Base-by-base conservation (phyloP, 352 stramenopile genomes). In the Phytophthora kernoviae region DNA sequence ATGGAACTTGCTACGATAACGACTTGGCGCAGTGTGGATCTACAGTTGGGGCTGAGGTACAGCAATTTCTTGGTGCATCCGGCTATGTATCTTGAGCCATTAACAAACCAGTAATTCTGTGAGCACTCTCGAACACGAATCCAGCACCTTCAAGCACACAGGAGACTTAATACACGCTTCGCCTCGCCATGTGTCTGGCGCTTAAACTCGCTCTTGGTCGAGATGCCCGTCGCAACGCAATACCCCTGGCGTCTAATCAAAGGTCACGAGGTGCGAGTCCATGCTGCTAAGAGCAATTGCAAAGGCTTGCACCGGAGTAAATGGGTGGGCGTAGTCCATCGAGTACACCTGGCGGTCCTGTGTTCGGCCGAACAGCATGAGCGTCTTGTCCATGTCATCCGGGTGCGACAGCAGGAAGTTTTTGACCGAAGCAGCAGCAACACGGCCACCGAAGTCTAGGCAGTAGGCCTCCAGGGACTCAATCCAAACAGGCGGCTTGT, bases 401-500 rank as follows among this genome's bases (percentile, higher is more conserved):
- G 84, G 82, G 57, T 94, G 79, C 17, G 82, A 87, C 9, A 94
- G 70, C 68, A 92, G 57, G 58, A 96, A 96, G 67, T 96, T 96
- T 68, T 96, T 96, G n/a, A 93, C 86, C 32, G 82, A 93, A 12
- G 86, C 81, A 20, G 81, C 77, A 0, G 86, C 79, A 8, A 91
- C 84, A 32, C 84, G 81, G 22, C 81, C 81, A 47, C 82, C 81
- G 63, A 93, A 95, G 58, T 94, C 85, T 17, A 94, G 51, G 65
- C 86, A 94, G 67, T 94, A 96, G 7, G 84, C 84, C 49, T 94
- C 83, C 0, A 95, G 79, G 15, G 81, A 90, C 70, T 95, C 86
- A 50, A 94, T 92, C 86, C 86, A 96, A 20, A 92, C 84, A 0
- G 88, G 88, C 51, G 88, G 85, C 67, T 93, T 92, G 79, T 94